Percentiles rank a stretch among this genome's conserved stretches.
phyloP scores from a whole-genome alignment of 2,329 filamentous ascomycete genomes.

The Orbilia blumenaviensis region DNA sequence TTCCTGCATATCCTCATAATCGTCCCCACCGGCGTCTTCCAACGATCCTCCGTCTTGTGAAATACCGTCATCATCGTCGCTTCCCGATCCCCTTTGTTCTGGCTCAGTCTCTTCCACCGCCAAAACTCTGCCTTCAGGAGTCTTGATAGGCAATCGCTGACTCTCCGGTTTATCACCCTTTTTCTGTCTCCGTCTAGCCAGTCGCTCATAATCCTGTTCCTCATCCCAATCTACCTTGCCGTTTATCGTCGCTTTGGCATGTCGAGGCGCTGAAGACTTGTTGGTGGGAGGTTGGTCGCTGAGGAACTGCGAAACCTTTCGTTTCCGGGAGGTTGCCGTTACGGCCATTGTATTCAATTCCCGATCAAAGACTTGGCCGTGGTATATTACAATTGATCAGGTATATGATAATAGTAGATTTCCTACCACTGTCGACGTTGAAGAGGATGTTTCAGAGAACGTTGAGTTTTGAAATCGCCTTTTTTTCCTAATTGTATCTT shows the following conservation, averaged over 20 bases:
- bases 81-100: slow-evolving; percentile 15
- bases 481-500: no score
- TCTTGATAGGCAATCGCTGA: slow-evolving; percentile 85
- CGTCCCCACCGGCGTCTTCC: slow-evolving; percentile 31
- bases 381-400: no score
- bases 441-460: no score
- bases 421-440: no score
- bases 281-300: slow-evolving; percentile 32
- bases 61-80: slow-evolving; percentile 14
- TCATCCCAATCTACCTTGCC: slow-evolving; percentile 49
- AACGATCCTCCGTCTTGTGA: background rate
- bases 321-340: slow-evolving; percentile 26
- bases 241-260: slow-evolving; percentile 41
- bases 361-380: no score
- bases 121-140: slow-evolving; percentile 76
- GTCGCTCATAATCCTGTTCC: slow-evolving; percentile 52
- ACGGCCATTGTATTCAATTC: slow-evolving; percentile 21
- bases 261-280: slow-evolving; percentile 20
- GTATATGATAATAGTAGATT: no score
- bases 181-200: slow-evolving; percentile 69
- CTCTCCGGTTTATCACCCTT: slow-evolving; percentile 69
- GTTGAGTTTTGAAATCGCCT: no score
- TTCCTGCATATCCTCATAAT: slow-evolving; percentile 58
- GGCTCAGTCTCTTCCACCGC: slow-evolving; percentile 61
- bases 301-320: slow-evolving; percentile 49